phyloP scores from a whole-genome alignment of 2,329 filamentous ascomycete species.

The Colletotrichum cuscutae region DNA sequence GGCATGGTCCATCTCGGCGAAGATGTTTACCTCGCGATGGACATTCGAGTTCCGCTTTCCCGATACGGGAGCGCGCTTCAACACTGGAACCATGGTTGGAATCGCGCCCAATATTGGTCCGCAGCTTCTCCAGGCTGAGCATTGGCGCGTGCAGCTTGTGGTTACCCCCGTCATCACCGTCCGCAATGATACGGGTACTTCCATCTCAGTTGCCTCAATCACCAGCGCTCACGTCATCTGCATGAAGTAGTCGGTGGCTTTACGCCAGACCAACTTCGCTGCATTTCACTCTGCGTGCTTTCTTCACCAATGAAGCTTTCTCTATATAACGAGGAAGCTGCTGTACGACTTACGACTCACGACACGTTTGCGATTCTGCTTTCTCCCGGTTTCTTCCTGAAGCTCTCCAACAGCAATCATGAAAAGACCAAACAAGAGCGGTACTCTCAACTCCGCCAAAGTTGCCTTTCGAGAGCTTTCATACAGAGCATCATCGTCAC shows the following conservation, averaged over 20 bases:
- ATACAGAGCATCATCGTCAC: neutral
- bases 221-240: slow-evolving; percentile 59
- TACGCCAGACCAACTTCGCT: neutral
- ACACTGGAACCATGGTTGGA: slow-evolving; percentile 56
- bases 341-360: neutral
- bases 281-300: neutral
- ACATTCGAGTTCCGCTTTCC: slow-evolving; percentile 62
- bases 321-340: neutral
- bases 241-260: slow-evolving; percentile 45
- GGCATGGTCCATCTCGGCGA: slow-evolving; percentile 57
- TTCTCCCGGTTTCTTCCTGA: neutral
- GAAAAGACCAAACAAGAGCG: neutral
- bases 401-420: neutral
- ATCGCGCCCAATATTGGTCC: slow-evolving; percentile 55
- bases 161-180: slow-evolving; percentile 66
- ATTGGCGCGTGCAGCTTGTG: slow-evolving; percentile 63
- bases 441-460: neutral
- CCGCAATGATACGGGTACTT: slow-evolving; percentile 60
- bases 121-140: slow-evolving; percentile 57
- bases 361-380: neutral
- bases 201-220: slow-evolving; percentile 56
- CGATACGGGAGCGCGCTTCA: slow-evolving; percentile 61
- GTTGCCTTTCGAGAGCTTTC: neutral
- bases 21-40: slow-evolving; percentile 56
- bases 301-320: neutral